Percentiles rank a stretch among this genome's conserved stretches.
Evolutionary conservation across 2,329 filamentous ascomycete species (phyloP).

Genomic region (Cadophora sp.): DNA sequence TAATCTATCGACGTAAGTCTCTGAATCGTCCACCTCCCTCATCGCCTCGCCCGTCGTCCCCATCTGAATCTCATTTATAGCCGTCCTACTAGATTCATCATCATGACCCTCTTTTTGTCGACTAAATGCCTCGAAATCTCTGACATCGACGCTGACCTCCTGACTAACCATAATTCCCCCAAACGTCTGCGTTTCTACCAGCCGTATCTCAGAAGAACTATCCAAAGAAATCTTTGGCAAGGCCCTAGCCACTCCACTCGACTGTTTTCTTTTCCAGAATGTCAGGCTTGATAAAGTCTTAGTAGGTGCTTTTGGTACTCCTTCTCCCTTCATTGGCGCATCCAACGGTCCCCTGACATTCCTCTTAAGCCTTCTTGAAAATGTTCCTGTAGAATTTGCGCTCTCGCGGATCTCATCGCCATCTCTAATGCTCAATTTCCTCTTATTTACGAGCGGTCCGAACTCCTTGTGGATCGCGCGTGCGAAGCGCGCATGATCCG

Average conservation of each 20-base stretch:
- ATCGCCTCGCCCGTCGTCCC: slow-evolving; percentile 19
- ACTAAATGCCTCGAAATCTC: slow-evolving; percentile 21
- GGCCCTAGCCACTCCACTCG: too few relatives aligned
- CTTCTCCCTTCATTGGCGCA: too few relatives aligned
- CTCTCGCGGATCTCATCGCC: not conserved
- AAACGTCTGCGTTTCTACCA: slow-evolving; percentile 41
- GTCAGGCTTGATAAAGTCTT: too few relatives aligned
- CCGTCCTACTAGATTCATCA: not conserved
- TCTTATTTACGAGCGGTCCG: slow-evolving; percentile 50
- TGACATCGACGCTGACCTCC: slow-evolving; percentile 62
- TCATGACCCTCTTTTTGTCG: not conserved
- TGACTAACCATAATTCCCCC: slow-evolving; percentile 70
- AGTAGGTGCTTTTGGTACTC: too few relatives aligned
- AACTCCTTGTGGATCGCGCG: slow-evolving; percentile 66
- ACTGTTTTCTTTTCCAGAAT: too few relatives aligned
- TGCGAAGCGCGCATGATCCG: slow-evolving; percentile 63
- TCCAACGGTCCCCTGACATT: slow-evolving; percentile 5
- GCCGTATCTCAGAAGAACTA: slow-evolving; percentile 18
- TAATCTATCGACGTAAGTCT: slow-evolving; percentile 29
- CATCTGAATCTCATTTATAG: slow-evolving; percentile 16
- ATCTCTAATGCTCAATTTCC: slow-evolving; percentile 11
- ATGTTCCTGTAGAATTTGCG: not conserved
- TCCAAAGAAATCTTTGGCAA: not conserved
- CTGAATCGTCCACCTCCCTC: slow-evolving; percentile 27
- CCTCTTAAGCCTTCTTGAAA: slow-evolving; percentile 6